These are phyloP conservation scores for Dictyostelium discoideum DNA, from an alignment of 78 protist species.

Conservation along the genomic window dicty_2.7 NC_007088.5:5668001-5668500, in stretches of 20 bases:
- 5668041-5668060: background rate
- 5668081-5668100: background rate
- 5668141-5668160: background rate
- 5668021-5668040: conserved; percentile 15
- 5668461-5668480: conserved; percentile 47
- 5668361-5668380: conserved; percentile 60
- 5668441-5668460: conserved; percentile 39
- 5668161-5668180: background rate
- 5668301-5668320: conserved; percentile 64
- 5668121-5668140: background rate
- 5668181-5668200: background rate
- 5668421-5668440: conserved; percentile 34
- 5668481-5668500: conserved; percentile 62
- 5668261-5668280: conserved; percentile 31
- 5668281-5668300: conserved; percentile 30
- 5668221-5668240: no score
- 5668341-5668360: conserved; percentile 57
- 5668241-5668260: no score
- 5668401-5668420: conserved; percentile 31
- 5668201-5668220: background rate
- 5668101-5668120: background rate
- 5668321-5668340: conserved; percentile 65
- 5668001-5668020: conserved; percentile 11
- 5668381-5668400: conserved; percentile 54
- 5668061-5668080: background rate